phyloP scores from a whole-genome alignment of 371 early-diverging fungal genomes.

The Funneliformis caledonium region DNA sequence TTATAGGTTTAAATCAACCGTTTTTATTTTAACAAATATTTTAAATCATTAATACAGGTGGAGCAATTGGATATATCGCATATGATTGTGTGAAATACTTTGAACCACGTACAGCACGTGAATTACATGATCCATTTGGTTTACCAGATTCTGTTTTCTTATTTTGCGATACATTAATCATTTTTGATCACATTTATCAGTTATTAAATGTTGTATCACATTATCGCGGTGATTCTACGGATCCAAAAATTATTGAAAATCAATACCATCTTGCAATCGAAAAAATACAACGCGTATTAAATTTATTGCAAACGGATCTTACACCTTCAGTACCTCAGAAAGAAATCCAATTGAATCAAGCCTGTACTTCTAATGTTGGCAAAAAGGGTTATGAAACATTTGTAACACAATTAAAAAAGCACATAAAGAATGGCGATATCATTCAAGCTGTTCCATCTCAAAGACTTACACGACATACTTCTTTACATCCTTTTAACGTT shows the following conservation, averaged over 20 bases:
- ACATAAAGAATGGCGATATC: slow-evolving; percentile 94
- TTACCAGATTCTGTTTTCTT: slow-evolving; percentile 93
- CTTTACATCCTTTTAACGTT: slow-evolving; percentile 95
- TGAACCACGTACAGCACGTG: slow-evolving; percentile 84
- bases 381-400: slow-evolving; percentile 87
- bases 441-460: slow-evolving; percentile 97
- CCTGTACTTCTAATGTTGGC: slow-evolving; percentile 83
- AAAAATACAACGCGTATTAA: slow-evolving; percentile 68
- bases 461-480: slow-evolving; percentile 82
- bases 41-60: slow-evolving; percentile 58
- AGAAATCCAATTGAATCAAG: slow-evolving; percentile 69
- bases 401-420: slow-evolving; percentile 84
- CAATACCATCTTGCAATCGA: slow-evolving; percentile 70
- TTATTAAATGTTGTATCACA: slow-evolving; percentile 90
- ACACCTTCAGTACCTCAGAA: slow-evolving; percentile 64
- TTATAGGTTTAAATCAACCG: background rate
- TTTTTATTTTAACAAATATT: background rate
- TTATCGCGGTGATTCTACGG: slow-evolving; percentile 70
- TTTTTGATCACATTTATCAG: slow-evolving; percentile 94
- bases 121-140: slow-evolving; percentile 81
- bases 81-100: slow-evolving; percentile 97
- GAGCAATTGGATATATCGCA: slow-evolving; percentile 95
- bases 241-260: slow-evolving; percentile 57
- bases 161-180: slow-evolving; percentile 91
- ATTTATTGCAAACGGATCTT: slow-evolving; percentile 57